phyloP scores from a whole-genome alignment of 2,329 filamentous ascomycete species.

The Sclerotinia sclerotiorum region DNA sequence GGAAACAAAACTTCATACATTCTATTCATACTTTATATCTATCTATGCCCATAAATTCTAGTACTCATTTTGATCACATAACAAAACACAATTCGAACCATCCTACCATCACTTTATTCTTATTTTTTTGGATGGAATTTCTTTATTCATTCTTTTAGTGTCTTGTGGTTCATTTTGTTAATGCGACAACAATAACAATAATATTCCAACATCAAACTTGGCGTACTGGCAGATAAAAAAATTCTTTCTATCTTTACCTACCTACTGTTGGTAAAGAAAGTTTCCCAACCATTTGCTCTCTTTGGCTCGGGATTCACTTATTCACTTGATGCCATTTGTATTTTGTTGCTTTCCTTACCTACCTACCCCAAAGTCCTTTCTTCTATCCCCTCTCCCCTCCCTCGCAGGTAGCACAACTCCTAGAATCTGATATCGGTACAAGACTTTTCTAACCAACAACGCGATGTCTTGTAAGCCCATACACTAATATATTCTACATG shows the following conservation, averaged over 20 bases:
- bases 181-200: conserved; percentile 21
- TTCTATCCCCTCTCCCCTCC: conserved; percentile 10
- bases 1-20: neutral
- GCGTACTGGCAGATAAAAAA: neutral
- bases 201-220: conserved; percentile 17
- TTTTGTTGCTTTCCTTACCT: neutral
- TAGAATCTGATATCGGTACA: conserved; percentile 9
- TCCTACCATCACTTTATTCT: neutral
- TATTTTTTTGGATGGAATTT: neutral
- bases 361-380: neutral
- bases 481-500: neutral
- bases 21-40: neutral
- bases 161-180: neutral
- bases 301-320: conserved; percentile 3
- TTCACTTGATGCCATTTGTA: conserved; percentile 9
- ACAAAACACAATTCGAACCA: neutral
- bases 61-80: neutral
- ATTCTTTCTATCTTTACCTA: neutral
- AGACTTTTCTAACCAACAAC: neutral
- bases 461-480: conserved; percentile 33
- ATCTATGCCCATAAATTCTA: neutral
- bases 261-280: neutral
- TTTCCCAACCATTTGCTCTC: neutral
- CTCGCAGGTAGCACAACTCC: conserved; percentile 18
- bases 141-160: conserved; percentile 17